These are phyloP conservation scores for Mycena citricolor DNA, from an alignment of 1,284 basidiomycete species.

Conservation along the genomic window DNA sequence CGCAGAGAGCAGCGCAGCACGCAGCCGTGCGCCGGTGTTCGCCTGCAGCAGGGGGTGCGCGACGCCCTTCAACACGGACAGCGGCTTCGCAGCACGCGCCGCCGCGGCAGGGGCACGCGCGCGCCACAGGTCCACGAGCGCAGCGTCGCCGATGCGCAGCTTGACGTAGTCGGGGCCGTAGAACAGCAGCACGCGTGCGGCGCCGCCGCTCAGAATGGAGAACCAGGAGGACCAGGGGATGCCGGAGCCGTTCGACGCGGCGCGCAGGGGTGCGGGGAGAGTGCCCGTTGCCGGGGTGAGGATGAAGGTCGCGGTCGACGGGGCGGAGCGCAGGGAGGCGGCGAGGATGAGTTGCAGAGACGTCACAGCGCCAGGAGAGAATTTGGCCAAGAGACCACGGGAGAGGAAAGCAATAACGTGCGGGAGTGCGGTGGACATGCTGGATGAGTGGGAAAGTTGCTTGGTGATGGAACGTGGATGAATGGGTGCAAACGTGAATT, in stretches of 20 bases:
- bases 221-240: conserved; percentile 15
- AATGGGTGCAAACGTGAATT: conserved; percentile 2
- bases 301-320: not conserved
- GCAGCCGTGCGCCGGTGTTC: conserved; percentile 13
- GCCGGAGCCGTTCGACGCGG: conserved; percentile 14
- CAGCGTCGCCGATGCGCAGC: conserved; percentile 9
- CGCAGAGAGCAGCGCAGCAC: conserved; percentile 12
- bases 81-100: not conserved
- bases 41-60: not conserved
- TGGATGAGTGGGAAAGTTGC: too few species aligned
- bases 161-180: conserved; percentile 21
- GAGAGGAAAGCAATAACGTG: conserved; percentile 19
- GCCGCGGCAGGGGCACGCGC: conserved; percentile 2
- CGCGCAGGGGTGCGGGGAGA: conserved; percentile 11
- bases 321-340: conserved; percentile 1
- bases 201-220: conserved; percentile 4
- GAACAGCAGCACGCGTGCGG: conserved; percentile 7
- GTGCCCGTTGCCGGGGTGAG: conserved; percentile 5
- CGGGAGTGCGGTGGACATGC: conserved; percentile 15
- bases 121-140: conserved; percentile 14
- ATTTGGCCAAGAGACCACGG: conserved; percentile 8
- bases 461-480: not conserved
- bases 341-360: conserved; percentile 18
- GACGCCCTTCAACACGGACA: too few species aligned
- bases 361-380: conserved; percentile 6